These are phyloP conservation scores for Calonectria pseudoreteaudii DNA, from an alignment of 2,329 filamentous ascomycete species.

Conservation along the genomic window DNA sequence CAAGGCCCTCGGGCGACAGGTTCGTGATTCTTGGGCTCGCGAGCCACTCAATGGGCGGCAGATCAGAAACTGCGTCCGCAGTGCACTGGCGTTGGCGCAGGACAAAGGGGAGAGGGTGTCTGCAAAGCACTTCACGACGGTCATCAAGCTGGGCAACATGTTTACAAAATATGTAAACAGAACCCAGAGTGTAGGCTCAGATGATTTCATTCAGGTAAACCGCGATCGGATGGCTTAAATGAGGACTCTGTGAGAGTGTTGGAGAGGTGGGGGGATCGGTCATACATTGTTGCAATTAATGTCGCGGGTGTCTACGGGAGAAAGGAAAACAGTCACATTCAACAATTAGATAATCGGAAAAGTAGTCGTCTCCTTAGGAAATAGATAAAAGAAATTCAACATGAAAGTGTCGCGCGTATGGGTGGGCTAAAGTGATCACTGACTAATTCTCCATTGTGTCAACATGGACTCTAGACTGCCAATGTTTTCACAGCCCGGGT, in stretches of 20 bases:
- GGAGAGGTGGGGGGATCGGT: background rate
- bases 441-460: background rate
- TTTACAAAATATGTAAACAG: background rate
- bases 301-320: background rate
- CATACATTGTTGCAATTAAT: background rate
- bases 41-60: background rate
- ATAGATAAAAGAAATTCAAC: background rate
- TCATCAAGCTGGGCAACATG: background rate
- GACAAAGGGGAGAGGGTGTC: background rate
- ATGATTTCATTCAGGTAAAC: background rate
- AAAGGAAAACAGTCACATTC: background rate
- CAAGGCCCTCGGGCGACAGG: background rate
- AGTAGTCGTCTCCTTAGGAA: background rate
- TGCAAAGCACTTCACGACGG: background rate
- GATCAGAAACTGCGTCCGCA: background rate
- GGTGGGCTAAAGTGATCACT: background rate
- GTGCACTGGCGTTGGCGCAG: background rate
- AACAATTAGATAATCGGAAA: background rate
- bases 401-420: background rate
- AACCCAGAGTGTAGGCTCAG: background rate
- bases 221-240: background rate
- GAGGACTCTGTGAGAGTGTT: background rate
- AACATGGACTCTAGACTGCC: no score
- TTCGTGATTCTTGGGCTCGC: background rate
- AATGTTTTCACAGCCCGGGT: no score